Evolutionary conservation across 768 basidiomycete genomes (phyloP).

Genomic region (Boletus rubropictus): DNA sequence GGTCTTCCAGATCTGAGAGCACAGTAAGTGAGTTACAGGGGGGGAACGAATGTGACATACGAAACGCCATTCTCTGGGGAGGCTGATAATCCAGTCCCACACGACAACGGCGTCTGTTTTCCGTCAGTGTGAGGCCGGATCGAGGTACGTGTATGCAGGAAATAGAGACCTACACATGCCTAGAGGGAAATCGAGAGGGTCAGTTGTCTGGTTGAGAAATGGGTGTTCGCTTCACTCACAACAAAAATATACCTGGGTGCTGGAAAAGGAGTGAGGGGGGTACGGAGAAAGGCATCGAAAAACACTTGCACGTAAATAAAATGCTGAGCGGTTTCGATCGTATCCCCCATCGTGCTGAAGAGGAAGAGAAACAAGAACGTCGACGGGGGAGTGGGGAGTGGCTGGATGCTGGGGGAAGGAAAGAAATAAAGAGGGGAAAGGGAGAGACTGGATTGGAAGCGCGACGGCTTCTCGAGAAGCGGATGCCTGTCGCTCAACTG

Average conservation of each 20-base stretch:
- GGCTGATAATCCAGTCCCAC: constrained; percentile 81
- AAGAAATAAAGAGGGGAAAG: constrained; percentile 25
- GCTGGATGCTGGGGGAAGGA: constrained; percentile 13
- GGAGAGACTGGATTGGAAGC: constrained; percentile 23
- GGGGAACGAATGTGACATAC: constrained; percentile 35
- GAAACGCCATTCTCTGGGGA: constrained; percentile 73
- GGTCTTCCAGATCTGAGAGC: constrained; percentile 68
- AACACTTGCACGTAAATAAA: constrained; percentile 65
- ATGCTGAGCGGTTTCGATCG: constrained; percentile 56
- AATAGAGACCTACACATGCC: constrained; percentile 59
- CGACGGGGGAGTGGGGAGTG: constrained; percentile 7
- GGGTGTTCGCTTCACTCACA: constrained; percentile 45
- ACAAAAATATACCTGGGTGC: constrained; percentile 77
- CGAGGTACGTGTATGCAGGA: constrained; percentile 16
- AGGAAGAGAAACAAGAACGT: constrained; percentile 14
- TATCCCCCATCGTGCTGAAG: constrained; percentile 36
- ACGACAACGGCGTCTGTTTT: constrained; percentile 67
- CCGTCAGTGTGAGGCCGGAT: background rate
- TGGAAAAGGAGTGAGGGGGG: constrained; percentile 19
- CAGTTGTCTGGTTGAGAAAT: constrained; percentile 19
- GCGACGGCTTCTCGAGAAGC: constrained; percentile 27
- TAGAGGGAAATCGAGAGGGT: constrained; percentile 33
- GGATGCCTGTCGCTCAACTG: constrained; percentile 17
- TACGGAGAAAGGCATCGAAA: background rate
- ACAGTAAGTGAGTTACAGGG: background rate